Evolutionary conservation across 306 rosid genomes (phyloP).

Genomic region (Chamaecrista fasciculata): DNA sequence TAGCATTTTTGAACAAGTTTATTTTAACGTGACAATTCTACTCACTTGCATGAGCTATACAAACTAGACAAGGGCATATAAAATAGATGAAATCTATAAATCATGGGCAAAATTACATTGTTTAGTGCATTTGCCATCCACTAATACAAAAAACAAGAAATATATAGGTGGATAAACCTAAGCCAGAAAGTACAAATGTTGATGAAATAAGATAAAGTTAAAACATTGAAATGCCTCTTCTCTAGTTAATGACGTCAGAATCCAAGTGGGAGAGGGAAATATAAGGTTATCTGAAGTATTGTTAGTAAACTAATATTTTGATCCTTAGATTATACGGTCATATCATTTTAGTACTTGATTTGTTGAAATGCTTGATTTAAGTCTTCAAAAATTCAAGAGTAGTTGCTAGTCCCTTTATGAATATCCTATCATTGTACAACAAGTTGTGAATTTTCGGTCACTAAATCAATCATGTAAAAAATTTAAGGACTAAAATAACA

Average conservation of each 20-base stretch:
- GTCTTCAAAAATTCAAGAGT: too few relatives aligned
- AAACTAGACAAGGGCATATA: too few relatives aligned
- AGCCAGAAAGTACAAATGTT: background rate
- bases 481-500: too few relatives aligned
- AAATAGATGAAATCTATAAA: background rate
- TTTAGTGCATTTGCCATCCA: background rate
- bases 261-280: constrained; percentile 2
- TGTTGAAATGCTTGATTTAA: too few relatives aligned
- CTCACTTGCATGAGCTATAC: background rate
- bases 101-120: background rate
- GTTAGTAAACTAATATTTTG: too few relatives aligned
- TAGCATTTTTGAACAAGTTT: background rate
- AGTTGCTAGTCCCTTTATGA: too few relatives aligned
- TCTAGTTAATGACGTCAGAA: background rate
- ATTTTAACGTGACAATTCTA: background rate
- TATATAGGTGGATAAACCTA: background rate
- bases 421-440: too few relatives aligned
- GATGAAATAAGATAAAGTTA: background rate
- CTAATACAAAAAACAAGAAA: background rate
- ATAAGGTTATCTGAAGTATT: background rate
- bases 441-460: too few relatives aligned
- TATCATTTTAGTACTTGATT: too few relatives aligned
- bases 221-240: constrained; percentile 1
- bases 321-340: too few relatives aligned
- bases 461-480: too few relatives aligned